Conservation (phyloP, 2,329 filamentous ascomycete species). For the Cadophora sp. region DNA sequence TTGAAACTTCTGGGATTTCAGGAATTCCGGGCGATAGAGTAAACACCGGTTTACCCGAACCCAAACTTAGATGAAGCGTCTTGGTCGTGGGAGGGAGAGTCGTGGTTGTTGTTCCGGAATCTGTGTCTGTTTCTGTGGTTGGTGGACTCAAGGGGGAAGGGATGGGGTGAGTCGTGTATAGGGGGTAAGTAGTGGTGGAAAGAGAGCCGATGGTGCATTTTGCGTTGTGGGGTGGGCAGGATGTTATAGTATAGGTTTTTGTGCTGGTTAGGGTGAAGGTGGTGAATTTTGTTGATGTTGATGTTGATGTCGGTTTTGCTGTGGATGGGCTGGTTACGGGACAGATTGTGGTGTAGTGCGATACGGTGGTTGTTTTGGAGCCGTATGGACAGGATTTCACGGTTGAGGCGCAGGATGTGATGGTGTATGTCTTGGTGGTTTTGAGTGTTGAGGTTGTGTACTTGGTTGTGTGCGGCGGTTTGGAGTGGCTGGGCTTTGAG, state of each 20-base stretch:
- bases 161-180: background rate
- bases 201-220: slow-evolving; percentile 1
- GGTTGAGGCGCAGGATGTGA: background rate
- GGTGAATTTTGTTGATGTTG: background rate
- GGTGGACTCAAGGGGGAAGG: background rate
- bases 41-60: background rate
- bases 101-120: background rate
- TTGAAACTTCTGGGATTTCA: background rate
- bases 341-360: background rate
- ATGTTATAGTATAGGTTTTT: slow-evolving; percentile 5
- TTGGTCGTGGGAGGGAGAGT: background rate
- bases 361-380: slow-evolving; percentile 5
- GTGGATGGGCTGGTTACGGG: background rate
- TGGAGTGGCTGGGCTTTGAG: background rate
- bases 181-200: background rate
- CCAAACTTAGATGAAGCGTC: background rate
- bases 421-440: slow-evolving; percentile 5
- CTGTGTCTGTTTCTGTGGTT: background rate
- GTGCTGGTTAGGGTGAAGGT: slow-evolving; percentile 2
- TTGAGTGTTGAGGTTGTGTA: background rate
- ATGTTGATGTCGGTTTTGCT: background rate
- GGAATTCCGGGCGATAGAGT: background rate
- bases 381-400: background rate
- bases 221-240: background rate
- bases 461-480: background rate